Percentiles rank a stretch among this genome's conserved stretches.
phyloP scores from a whole-genome alignment of 1,284 basidiomycete genomes.

The Trichosporon coremiiforme region DNA sequence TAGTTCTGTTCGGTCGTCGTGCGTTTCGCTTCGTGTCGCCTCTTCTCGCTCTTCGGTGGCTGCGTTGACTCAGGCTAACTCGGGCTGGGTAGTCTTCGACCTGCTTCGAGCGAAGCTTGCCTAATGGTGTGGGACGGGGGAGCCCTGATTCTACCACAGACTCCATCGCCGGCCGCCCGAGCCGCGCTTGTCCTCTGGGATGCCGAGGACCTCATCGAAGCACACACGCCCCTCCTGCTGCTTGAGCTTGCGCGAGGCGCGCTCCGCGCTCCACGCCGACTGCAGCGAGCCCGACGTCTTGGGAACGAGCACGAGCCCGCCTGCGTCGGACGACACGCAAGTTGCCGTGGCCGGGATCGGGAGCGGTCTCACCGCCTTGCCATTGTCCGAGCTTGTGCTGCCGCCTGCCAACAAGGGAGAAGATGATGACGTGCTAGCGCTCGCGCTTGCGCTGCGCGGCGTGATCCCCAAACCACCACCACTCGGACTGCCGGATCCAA shows the following conservation, averaged over 20 bases:
- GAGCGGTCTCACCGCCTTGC: background rate
- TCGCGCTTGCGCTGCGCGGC: background rate
- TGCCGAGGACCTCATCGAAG: conserved; percentile 24
- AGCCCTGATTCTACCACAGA: conserved; percentile 22
- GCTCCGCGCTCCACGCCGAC: conserved; percentile 15
- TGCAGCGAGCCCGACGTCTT: conserved; percentile 12
- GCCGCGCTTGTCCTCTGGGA: conserved; percentile 13
- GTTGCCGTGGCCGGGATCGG: conserved; percentile 1
- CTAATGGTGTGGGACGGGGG: background rate
- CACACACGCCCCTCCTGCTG: conserved; percentile 21
- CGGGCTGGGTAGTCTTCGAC: background rate
- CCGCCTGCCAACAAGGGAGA: background rate
- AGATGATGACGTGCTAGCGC: background rate
- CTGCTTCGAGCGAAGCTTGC: conserved; percentile 1
- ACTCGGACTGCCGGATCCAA: background rate
- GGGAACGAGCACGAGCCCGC: conserved; percentile 2
- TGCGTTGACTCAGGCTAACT: background rate
- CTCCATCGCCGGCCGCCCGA: conserved; percentile 19
- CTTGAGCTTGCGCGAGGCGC: conserved; percentile 20
- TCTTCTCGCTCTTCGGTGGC: background rate
- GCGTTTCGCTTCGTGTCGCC: background rate
- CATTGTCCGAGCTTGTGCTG: background rate
- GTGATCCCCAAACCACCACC: background rate
- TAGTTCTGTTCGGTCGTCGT: too few species aligned
- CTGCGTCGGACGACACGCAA: background rate